Base-by-base conservation (phyloP, 2,329 filamentous ascomycete genomes). In the Coniochaeta sp. region DNA sequence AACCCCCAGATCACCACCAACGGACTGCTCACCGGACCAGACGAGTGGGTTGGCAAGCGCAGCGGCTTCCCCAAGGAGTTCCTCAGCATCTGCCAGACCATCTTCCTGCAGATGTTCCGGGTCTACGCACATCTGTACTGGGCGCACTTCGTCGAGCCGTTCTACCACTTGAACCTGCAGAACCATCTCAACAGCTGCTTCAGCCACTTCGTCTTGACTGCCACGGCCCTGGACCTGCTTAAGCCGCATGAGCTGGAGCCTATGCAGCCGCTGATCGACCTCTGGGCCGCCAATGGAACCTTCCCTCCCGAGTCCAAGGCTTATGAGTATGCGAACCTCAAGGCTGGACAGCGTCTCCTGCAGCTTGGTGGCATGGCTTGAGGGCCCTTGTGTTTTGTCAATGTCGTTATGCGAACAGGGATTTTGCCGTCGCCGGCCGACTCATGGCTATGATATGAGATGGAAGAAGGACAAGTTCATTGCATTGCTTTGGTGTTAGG, bases 81-180 rank as follows among this genome's bases (percentile, higher is more conserved):
- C 65, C 77, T 87, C 58, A 77, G 81, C 56, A 88, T 91, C 62
- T 89, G 89, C 73, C 87, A 89, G 71, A 82, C 82, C 42, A 90
- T 91, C 60, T 87, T 92, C 72, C 83, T 88, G 62, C 89, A 92
- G 69, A 94, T 95, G 82, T 92, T 95, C 74, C 85, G 89, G 52
- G 89, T 92, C 59, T 95, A 95, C 63, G 86, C 89, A 45, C 89
- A 95, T 69, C 82, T 95, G 55, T 95, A 95, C 73, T 91, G 91
- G 75, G 86, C 87, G 54, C 89, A 95, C 69, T 95, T 85, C 68
- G 69, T 82, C 57, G 82, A 85, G 53, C 84, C 84, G 7, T 87
- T 86, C 68, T 87, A 85, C 70, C 82, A 87, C 63, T 77, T 87
- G 56, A 85, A 82, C 68, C 69, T 81, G 24, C 78, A 81, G 63